Base-by-base conservation (phyloP, 2,329 filamentous ascomycete species). In the Fusarium beomiforme region DNA sequence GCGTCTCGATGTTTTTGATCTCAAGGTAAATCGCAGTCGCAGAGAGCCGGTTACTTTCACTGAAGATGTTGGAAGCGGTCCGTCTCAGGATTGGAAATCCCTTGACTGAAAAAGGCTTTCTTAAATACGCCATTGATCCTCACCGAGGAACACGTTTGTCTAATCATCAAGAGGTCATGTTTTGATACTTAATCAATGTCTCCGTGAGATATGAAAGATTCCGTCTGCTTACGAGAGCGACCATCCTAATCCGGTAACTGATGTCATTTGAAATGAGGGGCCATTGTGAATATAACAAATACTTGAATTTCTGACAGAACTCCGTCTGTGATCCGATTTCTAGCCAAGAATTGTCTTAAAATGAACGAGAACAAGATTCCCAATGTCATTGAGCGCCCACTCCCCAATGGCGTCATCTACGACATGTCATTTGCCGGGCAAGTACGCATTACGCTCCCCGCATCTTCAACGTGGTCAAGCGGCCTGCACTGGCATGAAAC, bases 1-100 rank as follows among this genome's bases (percentile, higher is more conserved):
- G 74, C 77, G 87, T 4, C 74, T 86, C 6, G 86, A 89, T 73
- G 79, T 89, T 2, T 89, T 89, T 69, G 79, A 86, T 33, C 56
- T 88, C 12, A 84, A 81, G 34, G 83, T 89, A 0, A 79, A 86
- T 65, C 77, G 85, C 3, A 78, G 73, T 17, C 79, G 84, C 17
- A 71, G 76, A 26, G 65, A 80, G 17, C 83, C 83, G 0, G 76
- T 77, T 0, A 74, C 50, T 1, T 81, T 81, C 5, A 54, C 54
- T 1, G 65, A 64, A 29, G n/a, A 49, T 3, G 5, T 19, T 16
- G 11, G 8, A 0, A 8, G 12, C 2, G 1, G 4, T 0, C 6
- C 10, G 4, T 14, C n/a, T 3, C 37, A 55, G 8, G 21, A 44
- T 2, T 50, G 42, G 49, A 6, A 46, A 11, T 5, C 24, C 1